phyloP scores from a whole-genome alignment of 2,329 filamentous ascomycete genomes.

The Xylariaceae sp. region DNA sequence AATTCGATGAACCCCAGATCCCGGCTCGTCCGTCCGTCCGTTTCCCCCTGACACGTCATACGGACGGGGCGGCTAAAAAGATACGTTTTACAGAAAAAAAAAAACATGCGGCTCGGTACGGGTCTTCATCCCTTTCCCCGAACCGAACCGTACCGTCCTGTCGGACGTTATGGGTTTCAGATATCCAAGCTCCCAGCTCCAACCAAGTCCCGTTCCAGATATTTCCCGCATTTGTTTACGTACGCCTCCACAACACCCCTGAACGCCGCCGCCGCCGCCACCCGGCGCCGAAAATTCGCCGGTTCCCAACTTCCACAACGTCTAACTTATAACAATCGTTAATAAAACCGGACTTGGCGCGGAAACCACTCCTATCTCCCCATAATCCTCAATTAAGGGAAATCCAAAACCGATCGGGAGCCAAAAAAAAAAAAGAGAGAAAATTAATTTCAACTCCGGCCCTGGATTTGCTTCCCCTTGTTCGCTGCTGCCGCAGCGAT shows the following conservation, averaged over 20 bases:
- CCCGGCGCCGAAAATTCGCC: background rate
- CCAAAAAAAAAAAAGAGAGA: too few relatives aligned
- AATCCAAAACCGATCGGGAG: too few relatives aligned
- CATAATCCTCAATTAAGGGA: too few relatives aligned
- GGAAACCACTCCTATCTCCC: too few relatives aligned
- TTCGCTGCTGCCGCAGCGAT: background rate
- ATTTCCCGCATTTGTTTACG: background rate
- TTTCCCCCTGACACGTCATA: background rate
- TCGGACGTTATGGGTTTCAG: too few relatives aligned
- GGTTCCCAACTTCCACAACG: background rate
- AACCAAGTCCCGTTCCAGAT: background rate
- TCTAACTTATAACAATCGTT: background rate
- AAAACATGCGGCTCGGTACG: background rate
- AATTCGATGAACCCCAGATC: background rate
- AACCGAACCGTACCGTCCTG: too few relatives aligned
- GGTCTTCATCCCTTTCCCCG: too few relatives aligned
- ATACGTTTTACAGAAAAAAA: background rate
- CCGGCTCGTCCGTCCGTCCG: too few relatives aligned
- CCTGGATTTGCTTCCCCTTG: background rate
- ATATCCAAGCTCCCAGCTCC: background rate
- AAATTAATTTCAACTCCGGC: too few relatives aligned
- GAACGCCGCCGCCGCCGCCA: background rate
- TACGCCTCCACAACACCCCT: background rate
- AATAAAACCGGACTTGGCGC: too few relatives aligned
- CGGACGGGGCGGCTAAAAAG: background rate